Conservation (phyloP, 2,329 filamentous ascomycete species). For the Stachybotrys echinatus region DNA sequence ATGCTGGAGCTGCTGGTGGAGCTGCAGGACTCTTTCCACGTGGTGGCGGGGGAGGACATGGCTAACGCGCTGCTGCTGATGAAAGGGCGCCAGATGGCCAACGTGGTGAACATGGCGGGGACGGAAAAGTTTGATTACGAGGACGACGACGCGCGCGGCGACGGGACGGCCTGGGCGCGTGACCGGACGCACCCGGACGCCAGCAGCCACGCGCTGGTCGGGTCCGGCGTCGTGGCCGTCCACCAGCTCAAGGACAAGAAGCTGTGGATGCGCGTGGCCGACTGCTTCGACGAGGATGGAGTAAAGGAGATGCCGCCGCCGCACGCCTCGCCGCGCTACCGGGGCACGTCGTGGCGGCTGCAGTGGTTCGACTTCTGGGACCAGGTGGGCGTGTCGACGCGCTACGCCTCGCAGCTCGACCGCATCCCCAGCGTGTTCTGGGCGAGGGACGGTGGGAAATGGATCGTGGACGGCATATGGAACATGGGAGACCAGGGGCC, state of each 20-base stretch:
- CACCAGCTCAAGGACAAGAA: slow-evolving; percentile 20
- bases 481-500: slow-evolving; percentile 10
- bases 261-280: slow-evolving; percentile 20
- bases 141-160: slow-evolving; percentile 16
- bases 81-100: slow-evolving; percentile 14
- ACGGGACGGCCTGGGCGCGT: slow-evolving; percentile 22
- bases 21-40: slow-evolving; percentile 17
- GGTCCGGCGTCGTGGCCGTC: slow-evolving; percentile 15
- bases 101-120: slow-evolving; percentile 21
- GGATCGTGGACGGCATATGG: slow-evolving; percentile 21
- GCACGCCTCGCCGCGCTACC: slow-evolving; percentile 3
- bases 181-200: slow-evolving; percentile 14
- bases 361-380: slow-evolving; percentile 18
- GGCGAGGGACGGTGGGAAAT: slow-evolving; percentile 9
- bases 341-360: slow-evolving; percentile 2
- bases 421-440: slow-evolving; percentile 15
- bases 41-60: slow-evolving; percentile 24
- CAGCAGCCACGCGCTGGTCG: slow-evolving; percentile 16
- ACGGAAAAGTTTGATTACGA: slow-evolving; percentile 25
- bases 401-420: slow-evolving; percentile 13
- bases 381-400: slow-evolving; percentile 9
- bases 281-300: slow-evolving; percentile 20
- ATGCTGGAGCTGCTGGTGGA: slow-evolving; percentile 19
- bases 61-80: slow-evolving; percentile 20
- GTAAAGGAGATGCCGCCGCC: slow-evolving; percentile 13